Conservation (phyloP, 257 asterid genomes). For the Oldenlandia corymbosa region DNA sequence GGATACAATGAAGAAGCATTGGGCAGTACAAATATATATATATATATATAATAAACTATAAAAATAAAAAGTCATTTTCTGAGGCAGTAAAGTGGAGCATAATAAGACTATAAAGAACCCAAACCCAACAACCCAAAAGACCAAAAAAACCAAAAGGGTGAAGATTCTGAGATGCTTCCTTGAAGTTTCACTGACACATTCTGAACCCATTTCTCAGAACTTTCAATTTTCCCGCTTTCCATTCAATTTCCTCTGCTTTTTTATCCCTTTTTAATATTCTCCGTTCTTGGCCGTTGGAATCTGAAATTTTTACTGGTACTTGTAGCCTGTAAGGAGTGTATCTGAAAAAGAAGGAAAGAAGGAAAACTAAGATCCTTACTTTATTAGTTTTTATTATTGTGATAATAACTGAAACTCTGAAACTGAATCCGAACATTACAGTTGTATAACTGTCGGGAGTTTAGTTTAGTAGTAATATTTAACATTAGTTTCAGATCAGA, state of each 20-base stretch:
- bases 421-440: constrained; percentile 3
- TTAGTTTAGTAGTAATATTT: background rate
- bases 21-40: too few species aligned
- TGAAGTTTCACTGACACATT: constrained; percentile 35
- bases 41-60: too few species aligned
- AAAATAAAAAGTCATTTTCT: too few species aligned
- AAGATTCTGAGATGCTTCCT: constrained; percentile 31
- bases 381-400: too few species aligned
- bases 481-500: constrained; percentile 8
- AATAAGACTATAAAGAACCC: background rate
- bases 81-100: background rate
- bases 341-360: too few species aligned
- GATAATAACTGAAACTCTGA: too few species aligned
- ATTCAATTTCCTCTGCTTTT: constrained; percentile 2
- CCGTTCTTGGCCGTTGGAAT: constrained; percentile 28
- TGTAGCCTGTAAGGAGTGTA: too few species aligned
- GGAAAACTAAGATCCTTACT: constrained; percentile 5
- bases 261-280: constrained; percentile 19
- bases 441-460: background rate
- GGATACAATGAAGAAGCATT: too few species aligned
- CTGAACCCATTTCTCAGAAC: constrained; percentile 41
- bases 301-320: too few species aligned
- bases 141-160: background rate
- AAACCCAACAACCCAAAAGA: background rate
- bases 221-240: constrained; percentile 72